These are phyloP conservation scores for Paecilomyces sp. DNA, from an alignment of 2,329 filamentous ascomycete species.

Conservation along the genomic window DNA sequence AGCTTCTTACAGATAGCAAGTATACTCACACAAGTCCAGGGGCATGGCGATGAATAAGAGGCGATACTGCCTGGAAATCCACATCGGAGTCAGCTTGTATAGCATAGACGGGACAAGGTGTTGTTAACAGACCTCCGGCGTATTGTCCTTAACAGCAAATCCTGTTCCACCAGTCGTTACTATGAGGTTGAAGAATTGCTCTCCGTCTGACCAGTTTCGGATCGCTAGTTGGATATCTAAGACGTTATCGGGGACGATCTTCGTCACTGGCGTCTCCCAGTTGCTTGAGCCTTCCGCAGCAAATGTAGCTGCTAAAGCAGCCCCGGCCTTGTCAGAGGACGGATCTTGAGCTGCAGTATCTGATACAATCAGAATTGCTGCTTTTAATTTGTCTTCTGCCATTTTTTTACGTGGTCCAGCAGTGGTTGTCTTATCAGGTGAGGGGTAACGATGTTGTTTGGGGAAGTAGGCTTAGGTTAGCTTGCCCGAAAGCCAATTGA, in stretches of 20 bases:
- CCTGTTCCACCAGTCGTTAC: conserved; percentile 90
- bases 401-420: conserved; percentile 15
- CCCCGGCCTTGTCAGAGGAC: conserved; percentile 67
- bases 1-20: conserved; percentile 1
- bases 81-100: conserved; percentile 9
- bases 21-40: conserved; percentile 67
- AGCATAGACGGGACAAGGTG: conserved; percentile 5
- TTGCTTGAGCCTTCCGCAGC: conserved; percentile 56
- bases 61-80: conserved; percentile 59
- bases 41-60: conserved; percentile 76
- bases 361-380: conserved; percentile 78
- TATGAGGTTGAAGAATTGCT: conserved; percentile 62
- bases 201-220: conserved; percentile 63
- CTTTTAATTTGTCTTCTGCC: conserved; percentile 47
- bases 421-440: conserved; percentile 1
- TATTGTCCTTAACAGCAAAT: conserved; percentile 76
- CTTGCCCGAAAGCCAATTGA: background rate
- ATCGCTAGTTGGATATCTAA: conserved; percentile 69
- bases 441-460: background rate
- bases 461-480: background rate
- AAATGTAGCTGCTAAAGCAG: conserved; percentile 63
- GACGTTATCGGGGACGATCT: conserved; percentile 73
- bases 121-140: conserved; percentile 64
- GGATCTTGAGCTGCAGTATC: conserved; percentile 80
- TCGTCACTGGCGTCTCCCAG: conserved; percentile 63